phyloP scores from a whole-genome alignment of 169 alveolate species.

The Blepharisma undulans region DNA sequence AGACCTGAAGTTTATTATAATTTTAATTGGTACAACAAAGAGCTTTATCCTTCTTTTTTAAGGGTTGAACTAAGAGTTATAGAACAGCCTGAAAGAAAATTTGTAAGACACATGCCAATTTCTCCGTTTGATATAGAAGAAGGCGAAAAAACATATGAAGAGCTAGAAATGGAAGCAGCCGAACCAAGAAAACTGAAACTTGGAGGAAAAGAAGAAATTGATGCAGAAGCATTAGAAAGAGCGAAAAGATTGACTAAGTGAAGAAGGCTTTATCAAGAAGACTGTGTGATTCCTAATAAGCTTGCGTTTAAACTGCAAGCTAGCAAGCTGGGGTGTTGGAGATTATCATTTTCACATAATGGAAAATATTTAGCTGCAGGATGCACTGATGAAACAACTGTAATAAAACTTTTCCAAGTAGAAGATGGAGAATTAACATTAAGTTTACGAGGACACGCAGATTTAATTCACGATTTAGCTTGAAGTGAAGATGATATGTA shows the following conservation, averaged over 20 bases:
- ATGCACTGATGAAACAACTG: conserved; percentile 64
- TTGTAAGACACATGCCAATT: background rate
- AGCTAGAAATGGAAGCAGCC: conserved; percentile 43
- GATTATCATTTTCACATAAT: conserved; percentile 64
- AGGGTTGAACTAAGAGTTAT: conserved; percentile 60
- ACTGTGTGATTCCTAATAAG: conserved; percentile 62
- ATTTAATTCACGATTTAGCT: conserved; percentile 72
- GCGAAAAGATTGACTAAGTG: background rate
- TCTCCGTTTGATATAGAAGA: conserved; percentile 40
- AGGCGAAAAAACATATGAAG: conserved; percentile 35
- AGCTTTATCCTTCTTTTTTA: conserved; percentile 67
- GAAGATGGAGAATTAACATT: conserved; percentile 62
- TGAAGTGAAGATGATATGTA: conserved; percentile 74
- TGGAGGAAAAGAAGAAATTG: conserved; percentile 53
- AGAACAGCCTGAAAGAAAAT: background rate
- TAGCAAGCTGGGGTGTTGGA: conserved; percentile 73
- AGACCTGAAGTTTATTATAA: conserved; percentile 78
- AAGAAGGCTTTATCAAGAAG: conserved; percentile 23
- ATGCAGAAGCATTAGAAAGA: conserved; percentile 39
- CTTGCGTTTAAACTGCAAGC: conserved; percentile 67
- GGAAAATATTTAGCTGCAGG: conserved; percentile 81
- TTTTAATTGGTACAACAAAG: conserved; percentile 73
- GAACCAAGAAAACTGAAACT: background rate
- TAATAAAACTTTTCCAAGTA: conserved; percentile 66
- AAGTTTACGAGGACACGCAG: conserved; percentile 75